A percentile compares a stretch with the other conserved stretches of the same genome.
These are phyloP conservation scores for Aureobasidium sp. DNA, from an alignment of 2,329 filamentous ascomycete species.

Conservation along the genomic window DNA sequence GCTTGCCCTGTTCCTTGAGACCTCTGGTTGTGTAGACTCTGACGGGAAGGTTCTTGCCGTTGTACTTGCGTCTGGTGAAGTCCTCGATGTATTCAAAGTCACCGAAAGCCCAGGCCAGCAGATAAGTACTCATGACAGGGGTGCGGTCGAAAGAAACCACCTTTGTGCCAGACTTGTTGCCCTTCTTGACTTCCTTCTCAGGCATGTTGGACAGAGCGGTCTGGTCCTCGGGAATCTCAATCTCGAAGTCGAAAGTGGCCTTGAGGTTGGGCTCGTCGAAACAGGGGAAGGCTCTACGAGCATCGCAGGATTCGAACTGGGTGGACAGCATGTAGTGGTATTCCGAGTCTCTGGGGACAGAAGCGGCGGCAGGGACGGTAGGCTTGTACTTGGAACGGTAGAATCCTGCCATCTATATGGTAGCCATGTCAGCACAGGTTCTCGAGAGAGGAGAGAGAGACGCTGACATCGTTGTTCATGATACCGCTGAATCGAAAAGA, in stretches of 20 bases:
- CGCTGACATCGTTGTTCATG: constrained; percentile 70
- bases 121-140: constrained; percentile 82
- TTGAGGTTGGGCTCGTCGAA: constrained; percentile 98
- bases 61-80: constrained; percentile 81
- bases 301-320: constrained; percentile 95
- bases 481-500: constrained; percentile 69
- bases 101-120: constrained; percentile 88
- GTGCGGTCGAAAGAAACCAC: constrained; percentile 73
- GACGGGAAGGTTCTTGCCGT: constrained; percentile 83
- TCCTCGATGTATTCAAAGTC: constrained; percentile 97
- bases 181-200: constrained; percentile 63
- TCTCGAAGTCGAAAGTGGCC: constrained; percentile 87
- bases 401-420: constrained; percentile 69
- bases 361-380: constrained; percentile 59
- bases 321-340: constrained; percentile 74
- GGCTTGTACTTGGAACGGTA: constrained; percentile 94
- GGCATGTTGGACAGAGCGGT: constrained; percentile 95
- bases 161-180: constrained; percentile 58
- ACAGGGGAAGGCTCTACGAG: constrained; percentile 89
- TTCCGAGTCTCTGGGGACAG: constrained; percentile 66
- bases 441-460: neutral
- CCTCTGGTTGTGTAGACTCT: constrained; percentile 93
- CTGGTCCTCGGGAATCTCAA: constrained; percentile 84
- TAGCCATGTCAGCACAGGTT: neutral
- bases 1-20: constrained; percentile 85